phyloP scores from a whole-genome alignment of 2,329 filamentous ascomycete genomes.

The Elsinoe batatas region DNA sequence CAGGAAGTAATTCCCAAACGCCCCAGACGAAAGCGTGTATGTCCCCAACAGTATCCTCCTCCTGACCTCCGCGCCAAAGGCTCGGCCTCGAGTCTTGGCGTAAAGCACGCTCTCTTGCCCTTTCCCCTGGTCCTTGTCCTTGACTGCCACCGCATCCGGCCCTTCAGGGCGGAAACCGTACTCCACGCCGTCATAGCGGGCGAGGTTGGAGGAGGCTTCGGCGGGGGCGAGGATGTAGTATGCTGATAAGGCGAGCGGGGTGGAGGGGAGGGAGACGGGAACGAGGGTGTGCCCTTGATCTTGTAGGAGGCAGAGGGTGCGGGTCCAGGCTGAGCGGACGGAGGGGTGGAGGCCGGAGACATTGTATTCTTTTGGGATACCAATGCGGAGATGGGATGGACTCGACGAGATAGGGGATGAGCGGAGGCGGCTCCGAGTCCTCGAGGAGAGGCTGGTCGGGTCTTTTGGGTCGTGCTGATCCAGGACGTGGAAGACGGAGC shows the following conservation, averaged over 20 bases:
- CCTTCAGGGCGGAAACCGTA: conserved; percentile 57
- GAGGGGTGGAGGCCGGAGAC: conserved; percentile 64
- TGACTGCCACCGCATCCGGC: conserved; percentile 46
- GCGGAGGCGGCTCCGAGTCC: conserved; percentile 45
- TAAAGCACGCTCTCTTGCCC: conserved; percentile 46
- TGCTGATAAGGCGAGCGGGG: conserved; percentile 73
- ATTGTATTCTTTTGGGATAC: conserved; percentile 70
- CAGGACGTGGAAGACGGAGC: conserved; percentile 36
- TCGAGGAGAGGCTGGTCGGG: conserved; percentile 57
- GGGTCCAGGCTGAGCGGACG: conserved; percentile 61
- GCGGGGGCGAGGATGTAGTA: conserved; percentile 95
- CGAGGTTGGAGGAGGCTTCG: conserved; percentile 89
- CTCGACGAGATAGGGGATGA: neutral
- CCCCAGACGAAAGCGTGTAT: conserved; percentile 79
- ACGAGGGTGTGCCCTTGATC: conserved; percentile 60
- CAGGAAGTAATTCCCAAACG: conserved; percentile 93
- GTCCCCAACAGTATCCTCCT: conserved; percentile 80
- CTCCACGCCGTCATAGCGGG: conserved; percentile 94
- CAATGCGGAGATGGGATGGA: conserved; percentile 37
- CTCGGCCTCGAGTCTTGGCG: conserved; percentile 59
- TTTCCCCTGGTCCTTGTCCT: conserved; percentile 12
- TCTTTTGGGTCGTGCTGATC: conserved; percentile 58
- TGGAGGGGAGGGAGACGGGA: conserved; percentile 71
- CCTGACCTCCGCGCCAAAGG: conserved; percentile 77
- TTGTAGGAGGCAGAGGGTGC: conserved; percentile 50